phyloP scores from a whole-genome alignment of 2,329 filamentous ascomycete species.

The Tolypocladium capitatum region DNA sequence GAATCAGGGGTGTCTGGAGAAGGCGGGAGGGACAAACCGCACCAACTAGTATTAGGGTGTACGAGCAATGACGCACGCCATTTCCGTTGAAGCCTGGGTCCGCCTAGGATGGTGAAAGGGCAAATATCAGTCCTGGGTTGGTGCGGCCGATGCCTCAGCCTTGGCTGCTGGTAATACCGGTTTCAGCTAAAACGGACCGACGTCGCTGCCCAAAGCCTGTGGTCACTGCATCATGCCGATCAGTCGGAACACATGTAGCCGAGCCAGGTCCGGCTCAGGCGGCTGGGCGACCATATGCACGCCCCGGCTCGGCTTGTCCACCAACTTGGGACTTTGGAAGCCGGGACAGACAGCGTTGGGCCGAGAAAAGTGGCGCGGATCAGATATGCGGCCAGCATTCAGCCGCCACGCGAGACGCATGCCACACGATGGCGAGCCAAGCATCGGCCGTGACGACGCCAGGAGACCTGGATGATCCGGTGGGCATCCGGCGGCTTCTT shows the following conservation, averaged over 20 bases:
- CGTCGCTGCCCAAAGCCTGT: not conserved
- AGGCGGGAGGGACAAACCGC: not conserved
- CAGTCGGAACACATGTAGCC: not conserved
- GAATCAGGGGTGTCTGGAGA: constrained; percentile 6
- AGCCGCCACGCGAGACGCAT: not conserved
- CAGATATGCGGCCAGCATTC: not conserved
- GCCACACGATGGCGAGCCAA: not conserved
- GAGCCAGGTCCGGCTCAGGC: not conserved
- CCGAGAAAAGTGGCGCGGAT: not conserved
- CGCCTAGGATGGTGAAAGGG: not conserved
- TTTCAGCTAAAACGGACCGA: not conserved
- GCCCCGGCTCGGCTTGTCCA: not conserved
- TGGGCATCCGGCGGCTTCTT: not conserved
- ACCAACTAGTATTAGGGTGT: not conserved
- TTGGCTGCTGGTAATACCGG: not conserved
- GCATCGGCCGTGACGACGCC: not conserved
- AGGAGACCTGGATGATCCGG: not conserved
- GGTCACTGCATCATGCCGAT: not conserved
- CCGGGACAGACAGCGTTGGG: not conserved
- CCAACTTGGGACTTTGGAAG: not conserved
- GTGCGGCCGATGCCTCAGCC: not conserved
- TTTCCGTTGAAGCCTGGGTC: not conserved
- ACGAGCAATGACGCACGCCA: not conserved
- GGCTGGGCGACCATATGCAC: not conserved
- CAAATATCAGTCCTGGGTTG: not conserved